Evolutionary conservation across 1,284 basidiomycete genomes (phyloP).

Genomic region (Paramarasmius palmivorus): DNA sequence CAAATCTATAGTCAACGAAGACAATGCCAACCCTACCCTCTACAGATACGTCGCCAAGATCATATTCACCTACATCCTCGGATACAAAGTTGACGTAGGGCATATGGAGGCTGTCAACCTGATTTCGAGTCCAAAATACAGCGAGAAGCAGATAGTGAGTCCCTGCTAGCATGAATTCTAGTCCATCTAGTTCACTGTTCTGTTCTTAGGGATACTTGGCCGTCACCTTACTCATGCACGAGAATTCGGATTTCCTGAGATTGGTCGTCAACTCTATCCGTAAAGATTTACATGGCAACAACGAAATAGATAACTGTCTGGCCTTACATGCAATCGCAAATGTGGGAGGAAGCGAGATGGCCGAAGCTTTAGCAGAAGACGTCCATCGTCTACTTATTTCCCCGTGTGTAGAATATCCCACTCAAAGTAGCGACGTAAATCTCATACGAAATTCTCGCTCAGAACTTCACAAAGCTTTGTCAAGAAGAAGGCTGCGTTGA

Average conservation of each 20-base stretch:
- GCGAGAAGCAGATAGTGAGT: constrained; percentile 98
- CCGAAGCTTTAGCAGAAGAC: constrained; percentile 89
- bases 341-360: constrained; percentile 97
- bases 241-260: constrained; percentile 95
- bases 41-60: constrained; percentile 91
- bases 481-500: constrained; percentile 98
- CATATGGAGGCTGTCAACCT: constrained; percentile 99
- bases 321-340: constrained; percentile 98
- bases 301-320: constrained; percentile 94
- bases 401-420: constrained; percentile 60
- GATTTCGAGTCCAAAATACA: constrained; percentile 94
- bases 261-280: constrained; percentile 97
- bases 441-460: background rate
- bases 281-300: constrained; percentile 94
- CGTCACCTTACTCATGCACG: constrained; percentile 96
- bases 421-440: background rate
- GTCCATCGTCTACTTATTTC: constrained; percentile 96
- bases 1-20: constrained; percentile 17
- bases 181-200: constrained; percentile 14
- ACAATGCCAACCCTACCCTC: background rate
- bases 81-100: constrained; percentile 98
- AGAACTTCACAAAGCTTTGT: constrained; percentile 96
- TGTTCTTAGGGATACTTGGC: constrained; percentile 84
- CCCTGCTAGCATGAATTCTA: background rate
- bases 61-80: constrained; percentile 98